Evolutionary conservation across 805 yeast species (phyloP), one percentile per base, ranked within the genome.

Genomic region (Candida chilensis): DNA sequence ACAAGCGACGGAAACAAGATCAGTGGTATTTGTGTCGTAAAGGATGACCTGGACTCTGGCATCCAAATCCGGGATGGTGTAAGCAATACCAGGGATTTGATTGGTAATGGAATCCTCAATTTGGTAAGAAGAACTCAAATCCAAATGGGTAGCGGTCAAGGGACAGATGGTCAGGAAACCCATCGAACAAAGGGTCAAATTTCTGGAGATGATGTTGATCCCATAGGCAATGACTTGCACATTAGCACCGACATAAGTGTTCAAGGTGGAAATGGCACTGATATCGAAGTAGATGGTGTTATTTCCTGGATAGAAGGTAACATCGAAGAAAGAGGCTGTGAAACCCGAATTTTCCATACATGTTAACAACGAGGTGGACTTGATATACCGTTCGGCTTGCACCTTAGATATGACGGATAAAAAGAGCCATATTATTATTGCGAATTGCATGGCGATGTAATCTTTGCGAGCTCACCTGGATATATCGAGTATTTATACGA

Each of bases 271-370:
- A 11, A 79, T 65, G 17, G 95, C 95, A 32, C 76, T 70, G 17
- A 90, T 65, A 40, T 82, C 77, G 41, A 86, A 75, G 4, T 56
- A 62, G 6, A 79, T 78, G 1, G 81, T 64, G 14, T 52, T 54
- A 52, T 81, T 82, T 27, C 54, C 64, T 4, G 95, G 94, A 46
- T 59, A 78, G 51, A 68, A 84, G 26, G 56, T 56, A 30, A 88
- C 94, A 43, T 84, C 82, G 48, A 92, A 88, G 40, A 66, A 72
- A 6, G 87, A 72, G 4, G 96, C 90, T 3, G 95, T 76, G 44
- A 92, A 76, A 49, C 76, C 80, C 5, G 98, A 88, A 52, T 82
- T 64, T 26, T 76, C 79, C 95, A 87, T 88, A 62, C 98, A 92
- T 24, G 97, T 84, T 42, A 90, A 61, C 41, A 92, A 64, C 6